These are phyloP conservation scores for Didymella pinodella DNA, from an alignment of 2,329 filamentous ascomycete species.

Conservation along the genomic window DNA sequence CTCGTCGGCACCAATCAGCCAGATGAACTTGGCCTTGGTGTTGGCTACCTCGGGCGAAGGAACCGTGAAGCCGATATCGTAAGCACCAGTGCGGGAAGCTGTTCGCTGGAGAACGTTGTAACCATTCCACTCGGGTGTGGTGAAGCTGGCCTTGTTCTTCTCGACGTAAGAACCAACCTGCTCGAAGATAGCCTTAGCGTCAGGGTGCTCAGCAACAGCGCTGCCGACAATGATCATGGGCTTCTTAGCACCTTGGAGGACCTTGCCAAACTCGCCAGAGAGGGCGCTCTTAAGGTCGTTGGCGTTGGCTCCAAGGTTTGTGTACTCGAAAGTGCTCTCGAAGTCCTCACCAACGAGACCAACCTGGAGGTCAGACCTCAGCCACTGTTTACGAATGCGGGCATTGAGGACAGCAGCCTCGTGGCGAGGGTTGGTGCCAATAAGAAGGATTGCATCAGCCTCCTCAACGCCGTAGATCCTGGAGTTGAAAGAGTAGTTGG, in stretches of 20 bases:
- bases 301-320: conserved; percentile 83
- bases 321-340: conserved; percentile 93
- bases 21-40: conserved; percentile 92
- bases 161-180: conserved; percentile 88
- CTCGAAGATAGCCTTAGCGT: conserved; percentile 94
- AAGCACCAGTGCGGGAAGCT: conserved; percentile 90
- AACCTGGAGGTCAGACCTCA: conserved; percentile 92
- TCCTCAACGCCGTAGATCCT: conserved; percentile 93
- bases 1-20: conserved; percentile 96
- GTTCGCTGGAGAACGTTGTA: conserved; percentile 96
- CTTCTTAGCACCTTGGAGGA: conserved; percentile 82
- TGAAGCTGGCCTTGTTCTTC: conserved; percentile 89
- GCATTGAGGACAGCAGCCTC: conserved; percentile 96
- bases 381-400: conserved; percentile 96
- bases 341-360: conserved; percentile 90
- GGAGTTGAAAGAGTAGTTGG: conserved; percentile 97
- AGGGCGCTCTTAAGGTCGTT: conserved; percentile 85
- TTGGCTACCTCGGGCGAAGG: conserved; percentile 82
- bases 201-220: conserved; percentile 86
- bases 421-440: conserved; percentile 94
- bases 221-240: conserved; percentile 98
- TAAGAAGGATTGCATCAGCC: conserved; percentile 87
- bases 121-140: conserved; percentile 91
- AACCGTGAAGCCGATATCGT: conserved; percentile 92
- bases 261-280: conserved; percentile 89